Evolutionary conservation across 179 eudicot species (phyloP), one percentile per base, ranked within the genome.

Genomic region (Spergularia azorica): DNA sequence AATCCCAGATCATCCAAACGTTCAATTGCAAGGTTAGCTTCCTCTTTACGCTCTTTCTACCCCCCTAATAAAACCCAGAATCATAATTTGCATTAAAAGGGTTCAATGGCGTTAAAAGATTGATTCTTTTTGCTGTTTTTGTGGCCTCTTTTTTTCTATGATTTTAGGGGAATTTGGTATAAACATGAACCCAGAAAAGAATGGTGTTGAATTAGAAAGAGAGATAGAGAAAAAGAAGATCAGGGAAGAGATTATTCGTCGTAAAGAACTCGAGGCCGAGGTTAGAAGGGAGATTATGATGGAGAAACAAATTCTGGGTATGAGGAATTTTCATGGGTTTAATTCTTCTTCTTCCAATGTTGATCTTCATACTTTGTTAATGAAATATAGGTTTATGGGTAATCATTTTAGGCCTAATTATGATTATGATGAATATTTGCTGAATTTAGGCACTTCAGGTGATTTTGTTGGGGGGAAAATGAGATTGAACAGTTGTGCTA

Each of bases 241-340:
- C 6, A 75, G 79, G 59, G 79, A 80, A 69, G 72, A 80, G 20
- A 63, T 74, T 0, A 63, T 80, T 60, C 46, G 46, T 1, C 63
- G 65, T 2, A 57, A 18, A 67, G 43, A 74, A 54, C 79, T 80
- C 11, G 83, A 75, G 14, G 52, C 61, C 2, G 79, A 75, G 61
- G 76, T 80, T 70, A 75, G 79, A 13, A 70, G 60, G 75, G 75
- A 79, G 63, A 48, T 68, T 10, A 60, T 55, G 61, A 63, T 63
- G 43, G 83, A 75, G 75, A 43, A 70, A 43, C 60, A 75, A 69
- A 36, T 60, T 17, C 57, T 69, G 79, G 82, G 82, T 74, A 61
- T 70, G 75, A 63, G 75, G 63, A 38, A 52, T 70, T 70, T 70
- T 69, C 6, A n/a, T 61, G 58, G 82, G 77, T 60, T 38, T 73